Evolutionary conservation across 768 basidiomycete species (phyloP).

Genomic region (Hortiboletus flavorubellus): DNA sequence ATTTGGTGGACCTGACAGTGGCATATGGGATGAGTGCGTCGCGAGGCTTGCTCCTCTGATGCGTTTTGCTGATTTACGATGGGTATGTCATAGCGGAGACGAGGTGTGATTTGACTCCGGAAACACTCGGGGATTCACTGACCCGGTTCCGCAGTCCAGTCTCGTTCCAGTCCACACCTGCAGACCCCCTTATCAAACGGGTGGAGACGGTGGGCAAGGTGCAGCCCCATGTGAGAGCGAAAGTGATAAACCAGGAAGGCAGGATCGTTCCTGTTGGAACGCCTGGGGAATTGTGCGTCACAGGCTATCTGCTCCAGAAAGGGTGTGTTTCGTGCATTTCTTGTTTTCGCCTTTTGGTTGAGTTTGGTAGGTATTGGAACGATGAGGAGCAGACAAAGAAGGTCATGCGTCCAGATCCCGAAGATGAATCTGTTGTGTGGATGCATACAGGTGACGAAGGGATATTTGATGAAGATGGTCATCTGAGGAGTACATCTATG

Average conservation of each 20-base stretch:
- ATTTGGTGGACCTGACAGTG: slow-evolving; percentile 67
- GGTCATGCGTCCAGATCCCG: slow-evolving; percentile 51
- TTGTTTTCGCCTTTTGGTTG: background rate
- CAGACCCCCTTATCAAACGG: slow-evolving; percentile 67
- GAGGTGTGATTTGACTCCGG: slow-evolving; percentile 36
- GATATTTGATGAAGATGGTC: slow-evolving; percentile 79
- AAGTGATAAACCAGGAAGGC: slow-evolving; percentile 57
- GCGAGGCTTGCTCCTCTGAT: background rate
- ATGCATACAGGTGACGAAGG: slow-evolving; percentile 85
- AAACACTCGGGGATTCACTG: background rate
- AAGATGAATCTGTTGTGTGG: slow-evolving; percentile 61
- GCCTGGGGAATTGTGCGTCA: slow-evolving; percentile 70
- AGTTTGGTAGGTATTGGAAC: slow-evolving; percentile 62
- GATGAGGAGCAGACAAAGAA: slow-evolving; percentile 63
- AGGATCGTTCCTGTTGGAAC: slow-evolving; percentile 66
- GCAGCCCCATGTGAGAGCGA: slow-evolving; percentile 76
- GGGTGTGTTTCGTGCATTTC: slow-evolving; percentile 42
- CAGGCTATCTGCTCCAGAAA: slow-evolving; percentile 78
- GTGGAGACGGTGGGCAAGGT: slow-evolving; percentile 80
- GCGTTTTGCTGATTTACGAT: slow-evolving; percentile 3
- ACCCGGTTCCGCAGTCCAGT: slow-evolving; percentile 55
- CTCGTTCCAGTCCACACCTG: slow-evolving; percentile 73
- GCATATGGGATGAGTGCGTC: slow-evolving; percentile 86
- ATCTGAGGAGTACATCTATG: slow-evolving; percentile 55
- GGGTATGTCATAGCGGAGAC: slow-evolving; percentile 57